Percentiles rank a stretch among this genome's conserved stretches.
Conservation (phyloP, 495 filamentous ascomycete species). For the Penicillium crystallinum region DNA sequence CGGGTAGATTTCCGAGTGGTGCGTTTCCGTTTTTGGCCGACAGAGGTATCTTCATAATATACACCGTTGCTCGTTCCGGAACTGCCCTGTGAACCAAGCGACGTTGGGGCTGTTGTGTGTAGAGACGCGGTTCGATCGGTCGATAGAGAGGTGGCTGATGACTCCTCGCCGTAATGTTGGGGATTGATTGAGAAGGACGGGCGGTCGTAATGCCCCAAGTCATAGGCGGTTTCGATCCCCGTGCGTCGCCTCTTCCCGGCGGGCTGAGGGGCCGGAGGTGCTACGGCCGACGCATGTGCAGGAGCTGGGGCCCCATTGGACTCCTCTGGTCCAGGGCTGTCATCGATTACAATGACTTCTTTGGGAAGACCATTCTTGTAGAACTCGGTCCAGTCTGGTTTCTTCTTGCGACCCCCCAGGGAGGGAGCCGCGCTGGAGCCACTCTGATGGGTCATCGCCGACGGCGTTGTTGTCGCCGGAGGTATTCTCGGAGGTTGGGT, state of each 20-base stretch:
- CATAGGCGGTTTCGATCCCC: conserved; percentile 57
- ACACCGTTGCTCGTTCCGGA: conserved; percentile 51
- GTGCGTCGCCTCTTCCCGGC: conserved; percentile 61
- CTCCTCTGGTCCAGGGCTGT: conserved; percentile 67
- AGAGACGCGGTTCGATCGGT: conserved; percentile 83
- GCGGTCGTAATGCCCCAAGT: conserved; percentile 56
- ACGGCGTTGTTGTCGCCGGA: conserved; percentile 32
- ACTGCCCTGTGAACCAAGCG: conserved; percentile 71
- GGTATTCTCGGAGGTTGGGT: conserved; percentile 31
- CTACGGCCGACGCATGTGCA: conserved; percentile 10
- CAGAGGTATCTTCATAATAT: conserved; percentile 50
- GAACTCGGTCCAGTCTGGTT: conserved; percentile 81
- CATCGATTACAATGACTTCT: conserved; percentile 94
- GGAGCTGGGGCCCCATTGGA: conserved; percentile 29
- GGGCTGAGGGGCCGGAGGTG: conserved; percentile 40
- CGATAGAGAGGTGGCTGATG: conserved; percentile 66
- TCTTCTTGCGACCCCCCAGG: conserved; percentile 52
- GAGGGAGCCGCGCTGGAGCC: conserved; percentile 37
- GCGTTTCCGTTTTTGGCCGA: conserved; percentile 83
- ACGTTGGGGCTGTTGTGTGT: conserved; percentile 87
- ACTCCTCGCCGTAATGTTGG: conserved; percentile 57
- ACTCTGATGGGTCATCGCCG: conserved; percentile 29
- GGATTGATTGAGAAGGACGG: conserved; percentile 67
- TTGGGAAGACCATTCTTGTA: conserved; percentile 91
- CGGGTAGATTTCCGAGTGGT: conserved; percentile 69